Base-by-base conservation (phyloP, 192 early-diverging fungal genomes). In the Entophlyctis luteolus region DNA sequence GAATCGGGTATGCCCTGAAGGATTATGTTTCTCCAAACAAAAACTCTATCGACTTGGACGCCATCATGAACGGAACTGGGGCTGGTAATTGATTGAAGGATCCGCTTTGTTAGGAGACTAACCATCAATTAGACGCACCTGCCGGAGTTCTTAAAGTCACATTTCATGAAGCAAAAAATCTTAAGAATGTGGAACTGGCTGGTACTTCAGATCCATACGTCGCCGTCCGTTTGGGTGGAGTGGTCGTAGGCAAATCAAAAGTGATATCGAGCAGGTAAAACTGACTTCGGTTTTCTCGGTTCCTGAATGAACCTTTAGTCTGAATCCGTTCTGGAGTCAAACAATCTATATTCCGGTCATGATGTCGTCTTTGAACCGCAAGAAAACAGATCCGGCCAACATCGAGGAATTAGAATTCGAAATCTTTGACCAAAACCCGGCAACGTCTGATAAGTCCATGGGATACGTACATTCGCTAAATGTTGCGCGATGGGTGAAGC, bases 151-250 rank as follows among this genome's bases (percentile, higher is more conserved):
- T 98, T 3, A 83, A 87, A 46, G 73, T 95, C 45, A 86, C 81
- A 23, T 74, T 99, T 36, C 84, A 88, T 62, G 84, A 87, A 37
- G 97, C 90, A 27, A 88, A 86, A 48, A 83, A 85, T 4, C 74
- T 99, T 55, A 90, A 87, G 74, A 96, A 96, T 75, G 76, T 81
- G 31, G 97, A 97, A 72, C 75, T 90, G 12, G 86, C 94, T 55
- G 93, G 93, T 67, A 89, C 83, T 59, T 85, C 89, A 25, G 97
- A 99, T 74, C 97, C 97, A 29, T 95, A 93, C 68, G 79, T 89
- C 59, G 77, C 70, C 14, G 77, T 98, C 49, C 85, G 81, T 12
- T 75, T 94, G 55, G 90, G 87, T 46, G 89, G 89, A 49, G 85
- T 86, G 12, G 83, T 82, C 50, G 83, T 89, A 2, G 84, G 71